Conservation (phyloP, 768 basidiomycete species). For the Calocybe gangraenosa region DNA sequence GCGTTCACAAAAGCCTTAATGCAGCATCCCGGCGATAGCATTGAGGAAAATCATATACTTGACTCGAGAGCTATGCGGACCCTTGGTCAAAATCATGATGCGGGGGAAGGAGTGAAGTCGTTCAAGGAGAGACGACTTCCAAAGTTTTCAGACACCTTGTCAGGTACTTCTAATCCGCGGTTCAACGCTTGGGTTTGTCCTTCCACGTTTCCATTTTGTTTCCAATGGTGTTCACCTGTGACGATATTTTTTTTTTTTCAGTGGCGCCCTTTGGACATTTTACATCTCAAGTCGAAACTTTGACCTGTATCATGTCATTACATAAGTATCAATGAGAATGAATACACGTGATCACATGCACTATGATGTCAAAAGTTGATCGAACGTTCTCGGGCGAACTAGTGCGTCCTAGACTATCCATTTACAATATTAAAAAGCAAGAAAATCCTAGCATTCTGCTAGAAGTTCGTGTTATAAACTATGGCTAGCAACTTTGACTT, state of each 20-base stretch:
- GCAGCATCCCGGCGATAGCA: conserved; percentile 42
- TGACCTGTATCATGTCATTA: no score
- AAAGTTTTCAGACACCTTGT: conserved; percentile 41
- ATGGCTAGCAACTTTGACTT: conserved; percentile 69
- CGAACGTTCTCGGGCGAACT: neutral
- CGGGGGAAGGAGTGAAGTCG: conserved; percentile 40
- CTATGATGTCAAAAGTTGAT: conserved; percentile 1
- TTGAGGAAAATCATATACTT: conserved; percentile 51
- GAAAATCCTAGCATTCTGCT: no score
- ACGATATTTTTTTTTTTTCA: neutral
- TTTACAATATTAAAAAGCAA: no score
- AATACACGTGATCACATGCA: neutral
- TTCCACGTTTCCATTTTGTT: neutral
- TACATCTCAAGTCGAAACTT: conserved; percentile 15
- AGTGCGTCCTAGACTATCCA: no score
- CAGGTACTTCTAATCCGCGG: conserved; percentile 36
- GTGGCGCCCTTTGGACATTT: conserved; percentile 16
- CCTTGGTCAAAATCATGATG: conserved; percentile 35
- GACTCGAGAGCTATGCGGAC: conserved; percentile 47
- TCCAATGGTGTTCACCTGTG: neutral
- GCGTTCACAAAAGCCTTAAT: conserved; percentile 50
- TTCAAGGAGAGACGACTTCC: conserved; percentile 46
- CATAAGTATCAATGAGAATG: no score
- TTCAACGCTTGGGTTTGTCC: conserved; percentile 46
- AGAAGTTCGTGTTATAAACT: conserved; percentile 1